phyloP scores from a whole-genome alignment of 2,329 filamentous ascomycete genomes.

The Colletotrichum lupini region DNA sequence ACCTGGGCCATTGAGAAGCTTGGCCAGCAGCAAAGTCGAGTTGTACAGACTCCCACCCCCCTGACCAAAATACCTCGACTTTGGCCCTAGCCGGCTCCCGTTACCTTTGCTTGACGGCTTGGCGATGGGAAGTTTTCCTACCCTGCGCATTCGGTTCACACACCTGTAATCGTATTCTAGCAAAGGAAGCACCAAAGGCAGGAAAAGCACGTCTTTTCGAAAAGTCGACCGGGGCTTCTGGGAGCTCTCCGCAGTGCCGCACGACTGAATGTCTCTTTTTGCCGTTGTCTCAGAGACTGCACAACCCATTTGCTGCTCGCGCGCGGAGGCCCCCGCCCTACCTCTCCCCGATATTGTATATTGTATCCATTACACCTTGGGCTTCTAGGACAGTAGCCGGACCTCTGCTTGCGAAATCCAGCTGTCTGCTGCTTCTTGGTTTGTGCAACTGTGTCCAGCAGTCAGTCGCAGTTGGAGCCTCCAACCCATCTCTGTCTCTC shows the following conservation, averaged over 20 bases:
- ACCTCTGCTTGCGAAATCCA: constrained; percentile 18
- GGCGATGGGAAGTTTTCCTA: constrained; percentile 15
- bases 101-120: constrained; percentile 35
- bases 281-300: constrained; percentile 57
- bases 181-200: constrained; percentile 19
- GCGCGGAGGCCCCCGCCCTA: constrained; percentile 39
- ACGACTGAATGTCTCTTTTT: constrained; percentile 49
- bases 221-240: constrained; percentile 42
- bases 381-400: constrained; percentile 12
- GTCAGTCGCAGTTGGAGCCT: constrained; percentile 34
- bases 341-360: constrained; percentile 35
- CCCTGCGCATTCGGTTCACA: constrained; percentile 19
- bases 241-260: constrained; percentile 43
- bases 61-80: constrained; percentile 20
- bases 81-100: constrained; percentile 4
- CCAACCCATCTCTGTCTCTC: constrained; percentile 40
- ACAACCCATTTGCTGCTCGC: constrained; percentile 47
- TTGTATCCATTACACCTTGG: constrained; percentile 38
- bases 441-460: constrained; percentile 34
- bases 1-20: constrained; percentile 30
- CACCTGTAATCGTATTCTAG: constrained; percentile 23
- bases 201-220: constrained; percentile 34
- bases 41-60: constrained; percentile 24
- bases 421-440: constrained; percentile 26
- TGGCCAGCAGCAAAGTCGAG: constrained; percentile 21